These are phyloP conservation scores for Cicer cuneatum DNA, from an alignment of 306 rosid species.

Conservation along the genomic window DNA sequence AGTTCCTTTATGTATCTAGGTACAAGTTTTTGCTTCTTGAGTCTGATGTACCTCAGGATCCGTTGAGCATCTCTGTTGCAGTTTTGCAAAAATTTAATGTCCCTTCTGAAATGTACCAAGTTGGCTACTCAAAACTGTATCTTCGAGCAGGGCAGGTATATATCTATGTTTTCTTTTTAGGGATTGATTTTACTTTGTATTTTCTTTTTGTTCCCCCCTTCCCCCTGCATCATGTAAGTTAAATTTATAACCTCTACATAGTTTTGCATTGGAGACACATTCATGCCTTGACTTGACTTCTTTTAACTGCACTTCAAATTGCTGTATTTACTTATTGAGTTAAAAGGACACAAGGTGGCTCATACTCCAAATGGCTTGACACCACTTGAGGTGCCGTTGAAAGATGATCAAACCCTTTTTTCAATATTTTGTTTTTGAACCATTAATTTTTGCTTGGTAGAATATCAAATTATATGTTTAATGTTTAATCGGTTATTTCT, in stretches of 20 bases:
- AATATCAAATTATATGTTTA: slow-evolving; percentile 14
- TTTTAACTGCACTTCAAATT: slow-evolving; percentile 14
- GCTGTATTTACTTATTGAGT: slow-evolving; percentile 14
- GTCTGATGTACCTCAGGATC: slow-evolving; percentile 60
- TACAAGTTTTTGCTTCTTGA: slow-evolving; percentile 68
- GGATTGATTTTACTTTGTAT: slow-evolving; percentile 28
- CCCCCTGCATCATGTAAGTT: background rate
- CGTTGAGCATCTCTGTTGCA: slow-evolving; percentile 74
- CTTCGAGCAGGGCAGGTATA: slow-evolving; percentile 88
- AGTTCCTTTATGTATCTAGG: slow-evolving; percentile 51
- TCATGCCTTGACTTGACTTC: slow-evolving; percentile 37
- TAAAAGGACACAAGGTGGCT: slow-evolving; percentile 8
- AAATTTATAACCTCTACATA: slow-evolving; percentile 18
- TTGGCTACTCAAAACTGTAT: slow-evolving; percentile 83
- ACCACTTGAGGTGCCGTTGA: slow-evolving; percentile 1
- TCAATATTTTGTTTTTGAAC: slow-evolving; percentile 23
- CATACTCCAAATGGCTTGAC: slow-evolving; percentile 32
- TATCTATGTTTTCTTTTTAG: slow-evolving; percentile 30
- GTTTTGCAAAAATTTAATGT: slow-evolving; percentile 67
- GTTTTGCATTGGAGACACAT: slow-evolving; percentile 12
- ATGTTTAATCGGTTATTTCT: background rate
- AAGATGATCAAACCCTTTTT: slow-evolving; percentile 2
- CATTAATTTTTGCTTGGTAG: slow-evolving; percentile 22
- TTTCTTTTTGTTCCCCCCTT: background rate
- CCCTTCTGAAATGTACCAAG: slow-evolving; percentile 84